A percentile compares a stretch with the other conserved stretches of the same genome.
phyloP scores from a whole-genome alignment of 2,329 filamentous ascomycete species.

The Pseudogymnoascus sp. region DNA sequence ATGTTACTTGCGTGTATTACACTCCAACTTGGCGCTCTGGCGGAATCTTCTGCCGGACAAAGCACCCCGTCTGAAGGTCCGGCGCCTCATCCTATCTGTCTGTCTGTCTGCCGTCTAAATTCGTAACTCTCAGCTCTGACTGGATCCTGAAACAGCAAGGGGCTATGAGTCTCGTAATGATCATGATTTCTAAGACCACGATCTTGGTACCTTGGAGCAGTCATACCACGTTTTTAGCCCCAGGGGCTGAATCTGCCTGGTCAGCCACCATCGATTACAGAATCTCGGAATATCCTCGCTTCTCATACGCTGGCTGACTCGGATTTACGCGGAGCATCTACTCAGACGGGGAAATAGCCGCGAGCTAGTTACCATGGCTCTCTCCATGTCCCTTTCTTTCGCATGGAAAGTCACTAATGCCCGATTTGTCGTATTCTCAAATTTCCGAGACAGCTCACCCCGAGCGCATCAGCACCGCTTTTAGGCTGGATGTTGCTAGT shows the following conservation, averaged over 20 bases:
- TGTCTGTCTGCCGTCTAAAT: neutral
- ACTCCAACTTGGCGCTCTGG: neutral
- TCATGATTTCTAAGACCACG: neutral
- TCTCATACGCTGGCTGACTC: neutral
- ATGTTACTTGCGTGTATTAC: neutral
- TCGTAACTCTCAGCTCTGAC: neutral
- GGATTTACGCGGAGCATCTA: neutral
- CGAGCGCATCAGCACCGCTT: neutral
- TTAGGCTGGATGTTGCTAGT: neutral
- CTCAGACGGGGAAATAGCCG: neutral
- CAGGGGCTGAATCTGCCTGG: neutral
- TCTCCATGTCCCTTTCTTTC: neutral
- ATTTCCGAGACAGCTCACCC: neutral
- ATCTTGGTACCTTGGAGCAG: neutral
- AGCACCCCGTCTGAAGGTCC: neutral
- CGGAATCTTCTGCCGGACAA: neutral
- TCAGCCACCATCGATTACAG: neutral
- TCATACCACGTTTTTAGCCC: neutral
- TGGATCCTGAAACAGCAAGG: neutral
- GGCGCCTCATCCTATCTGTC: neutral
- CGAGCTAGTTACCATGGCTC: neutral
- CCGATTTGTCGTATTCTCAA: neutral
- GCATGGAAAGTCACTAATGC: neutral
- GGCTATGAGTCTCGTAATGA: neutral
- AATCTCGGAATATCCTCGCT: neutral